These are phyloP conservation scores for Neurospora sp. DNA, from an alignment of 495 filamentous ascomycete genomes.

Conservation along the genomic window DNA sequence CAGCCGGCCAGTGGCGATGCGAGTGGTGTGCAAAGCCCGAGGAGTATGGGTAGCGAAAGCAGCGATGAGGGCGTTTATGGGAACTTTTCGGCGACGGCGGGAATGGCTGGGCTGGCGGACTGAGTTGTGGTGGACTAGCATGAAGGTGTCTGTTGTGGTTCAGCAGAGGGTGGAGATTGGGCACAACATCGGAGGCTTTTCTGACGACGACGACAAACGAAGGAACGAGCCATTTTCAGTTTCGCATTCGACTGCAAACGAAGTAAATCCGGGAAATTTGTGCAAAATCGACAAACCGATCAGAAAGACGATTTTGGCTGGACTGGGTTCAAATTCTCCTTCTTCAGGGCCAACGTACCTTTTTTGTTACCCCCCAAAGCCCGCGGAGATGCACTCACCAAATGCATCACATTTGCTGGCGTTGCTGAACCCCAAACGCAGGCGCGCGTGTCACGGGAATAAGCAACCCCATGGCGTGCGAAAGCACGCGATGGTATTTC, in stretches of 20 bases:
- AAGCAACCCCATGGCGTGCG: not conserved
- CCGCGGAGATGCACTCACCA: not conserved
- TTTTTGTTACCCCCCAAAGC: not conserved
- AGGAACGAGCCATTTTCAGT: not conserved
- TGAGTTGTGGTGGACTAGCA: conserved; percentile 1
- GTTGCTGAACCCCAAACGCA: not conserved
- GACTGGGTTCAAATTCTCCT: not conserved
- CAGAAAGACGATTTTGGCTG: not conserved
- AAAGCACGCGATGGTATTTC: not conserved
- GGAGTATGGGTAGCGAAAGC: conserved; percentile 31
- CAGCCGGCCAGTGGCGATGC: conserved; percentile 29
- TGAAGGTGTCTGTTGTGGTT: not conserved
- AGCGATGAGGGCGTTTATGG: conserved; percentile 44
- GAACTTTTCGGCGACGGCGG: conserved; percentile 35
- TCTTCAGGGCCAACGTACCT: not conserved
- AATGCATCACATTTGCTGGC: not conserved
- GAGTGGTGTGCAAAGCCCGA: conserved; percentile 34
- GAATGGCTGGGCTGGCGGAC: conserved; percentile 24
- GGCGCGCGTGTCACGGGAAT: not conserved
- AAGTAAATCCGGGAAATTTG: not conserved
- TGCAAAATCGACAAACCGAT: not conserved
- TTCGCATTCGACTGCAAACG: not conserved
- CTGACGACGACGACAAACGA: not conserved
- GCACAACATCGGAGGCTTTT: not conserved
- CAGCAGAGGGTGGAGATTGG: too few species aligned